These are phyloP conservation scores for Tilletia caries DNA, from an alignment of 1,284 basidiomycete genomes.

Conservation along the genomic window DNA sequence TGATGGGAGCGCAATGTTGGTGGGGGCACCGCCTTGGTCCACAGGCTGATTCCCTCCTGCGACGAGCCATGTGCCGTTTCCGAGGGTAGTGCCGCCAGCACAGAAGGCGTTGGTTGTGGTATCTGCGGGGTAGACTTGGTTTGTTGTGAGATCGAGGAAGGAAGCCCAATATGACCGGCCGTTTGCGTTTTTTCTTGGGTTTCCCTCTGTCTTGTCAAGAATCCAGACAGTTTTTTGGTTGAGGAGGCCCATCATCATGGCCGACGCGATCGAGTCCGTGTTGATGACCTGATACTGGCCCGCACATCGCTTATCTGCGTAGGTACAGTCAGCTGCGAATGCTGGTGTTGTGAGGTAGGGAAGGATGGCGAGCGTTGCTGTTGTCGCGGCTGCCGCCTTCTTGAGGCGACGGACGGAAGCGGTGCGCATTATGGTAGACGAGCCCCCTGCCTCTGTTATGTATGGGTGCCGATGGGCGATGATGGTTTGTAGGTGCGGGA, in stretches of 20 bases:
- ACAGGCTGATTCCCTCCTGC: constrained; percentile 55
- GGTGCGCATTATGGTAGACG: constrained; percentile 19
- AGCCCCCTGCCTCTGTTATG: neutral
- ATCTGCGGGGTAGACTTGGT: constrained; percentile 38
- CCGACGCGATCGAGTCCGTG: constrained; percentile 45
- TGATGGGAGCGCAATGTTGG: constrained; percentile 15
- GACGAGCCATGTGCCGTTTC: constrained; percentile 54
- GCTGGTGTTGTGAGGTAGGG: constrained; percentile 9
- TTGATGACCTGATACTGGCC: constrained; percentile 44
- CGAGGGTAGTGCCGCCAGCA: constrained; percentile 51
- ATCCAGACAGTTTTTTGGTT: constrained; percentile 53
- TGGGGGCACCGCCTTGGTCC: constrained; percentile 40
- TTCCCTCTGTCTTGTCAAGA: constrained; percentile 56
- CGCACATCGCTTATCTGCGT: constrained; percentile 14
- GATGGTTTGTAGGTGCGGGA: neutral
- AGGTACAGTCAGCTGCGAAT: neutral
- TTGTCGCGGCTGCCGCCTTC: constrained; percentile 22
- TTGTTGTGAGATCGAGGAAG: constrained; percentile 39
- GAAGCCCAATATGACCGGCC: constrained; percentile 47
- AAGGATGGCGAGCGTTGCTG: constrained; percentile 25
- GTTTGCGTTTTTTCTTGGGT: constrained; percentile 30
- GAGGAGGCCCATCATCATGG: constrained; percentile 53
- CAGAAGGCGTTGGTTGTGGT: constrained; percentile 55
- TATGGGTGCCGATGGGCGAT: neutral
- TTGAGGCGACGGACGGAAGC: constrained; percentile 19